Evolutionary conservation across 2,329 filamentous ascomycete genomes (phyloP).

Genomic region (Colletotrichum tropicale): DNA sequence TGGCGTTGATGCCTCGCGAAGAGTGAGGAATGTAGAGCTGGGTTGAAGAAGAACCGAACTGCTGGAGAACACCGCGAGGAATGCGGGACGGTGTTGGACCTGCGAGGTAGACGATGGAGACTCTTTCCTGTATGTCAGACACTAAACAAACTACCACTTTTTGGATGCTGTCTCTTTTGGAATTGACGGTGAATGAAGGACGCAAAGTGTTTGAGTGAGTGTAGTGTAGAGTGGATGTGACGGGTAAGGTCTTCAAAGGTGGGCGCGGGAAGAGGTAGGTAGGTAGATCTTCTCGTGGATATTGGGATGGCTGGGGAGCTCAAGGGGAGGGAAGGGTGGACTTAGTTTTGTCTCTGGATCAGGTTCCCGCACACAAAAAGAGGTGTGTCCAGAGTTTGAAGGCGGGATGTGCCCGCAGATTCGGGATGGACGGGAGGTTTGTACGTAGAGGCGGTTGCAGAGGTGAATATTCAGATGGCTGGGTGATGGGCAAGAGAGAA

Average conservation of each 20-base stretch:
- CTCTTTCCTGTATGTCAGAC: constrained; percentile 9
- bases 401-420: not conserved
- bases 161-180: not conserved
- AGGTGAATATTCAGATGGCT: constrained; percentile 25
- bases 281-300: constrained; percentile 7
- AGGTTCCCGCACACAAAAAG: not conserved
- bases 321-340: constrained; percentile 2
- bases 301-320: constrained; percentile 18
- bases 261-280: not conserved
- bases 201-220: constrained; percentile 1
- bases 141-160: constrained; percentile 11
- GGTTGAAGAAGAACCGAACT: not conserved
- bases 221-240: not conserved
- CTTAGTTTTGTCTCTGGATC: constrained; percentile 24
- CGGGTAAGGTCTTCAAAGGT: constrained; percentile 1
- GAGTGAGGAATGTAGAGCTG: not conserved
- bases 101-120: constrained; percentile 3
- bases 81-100: constrained; percentile 19
- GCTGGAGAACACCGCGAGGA: constrained; percentile 21
- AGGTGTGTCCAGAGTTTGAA: not conserved
- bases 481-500: constrained; percentile 3
- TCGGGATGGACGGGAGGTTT: constrained; percentile 8
- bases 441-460: not conserved
- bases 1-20: not conserved
- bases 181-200: constrained; percentile 1